Evolutionary conservation across 176 grass and related monocot genomes (phyloP).

Genomic region (Zea mays): Zm-B73-REFERENCE-NAM-5.0 NC_050103.1:157257501-157258000

Average conservation of each 20-base stretch:
- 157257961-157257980: conserved; percentile 57
- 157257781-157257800: conserved; percentile 59
- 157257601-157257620: background rate
- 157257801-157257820: conserved; percentile 86
- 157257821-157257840: conserved; percentile 69
- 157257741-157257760: conserved; percentile 89
- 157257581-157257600: background rate
- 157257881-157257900: conserved; percentile 41
- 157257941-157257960: conserved; percentile 32
- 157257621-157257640: background rate
- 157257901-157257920: conserved; percentile 40
- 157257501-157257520: conserved; percentile 10
- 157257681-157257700: too few species aligned
- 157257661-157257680: too few species aligned
- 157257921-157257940: background rate
- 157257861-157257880: conserved; percentile 58
- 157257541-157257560: background rate
- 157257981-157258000: conserved; percentile 53
- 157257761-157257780: conserved; percentile 88
- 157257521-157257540: background rate
- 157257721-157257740: conserved; percentile 53
- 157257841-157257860: conserved; percentile 71
- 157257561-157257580: conserved; percentile 15
- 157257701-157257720: too few species aligned
- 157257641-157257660: too few species aligned